Base-by-base conservation (phyloP, 2,329 filamentous ascomycete species). In the Xylaria hypoxylon region DNA sequence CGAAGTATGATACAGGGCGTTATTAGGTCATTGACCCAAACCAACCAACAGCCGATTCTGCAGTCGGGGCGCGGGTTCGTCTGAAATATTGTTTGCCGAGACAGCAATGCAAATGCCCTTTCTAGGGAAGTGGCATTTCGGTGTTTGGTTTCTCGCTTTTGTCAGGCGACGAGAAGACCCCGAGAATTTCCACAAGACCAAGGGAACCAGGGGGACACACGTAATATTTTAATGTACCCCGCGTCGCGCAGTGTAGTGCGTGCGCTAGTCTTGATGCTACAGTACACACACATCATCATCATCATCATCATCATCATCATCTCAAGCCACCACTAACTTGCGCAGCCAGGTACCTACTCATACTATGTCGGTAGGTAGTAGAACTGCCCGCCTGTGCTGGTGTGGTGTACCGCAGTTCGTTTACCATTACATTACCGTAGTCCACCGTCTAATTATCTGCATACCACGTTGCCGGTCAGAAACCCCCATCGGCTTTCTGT, bases 401-500 rank as follows among this genome's bases (percentile, higher is more conserved):
- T 55, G 35, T 44, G 57, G 28, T 53, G 52, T 52, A 62, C 42
- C n/a, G 38, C 63, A 51, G 57, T 61, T 52, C 26, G 24, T 60
- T 19, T 58, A 52, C 35, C n/a, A 38, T 28, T 42, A 15, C 26
- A 52, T 28, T 55, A 38, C 51, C 51, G 19, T 53, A 26, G 51
- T 17, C 35, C 33, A 28, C 22, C 35, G 52, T 33, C 48, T 38
- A 51, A 55, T 60, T 44, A 56, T 56, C 56, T 53, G 48, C 55
- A 52, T 51, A 19, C 45, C 33, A 38, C 22, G 59, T 56, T 51
- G 48, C 62, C 26, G 33, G 52, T 7, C 19, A 45, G 35, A 48
- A 62, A 35, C 15, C 35, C 45, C 48, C 47, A 10, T 45, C 65
- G 65, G 56, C 55, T 64, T 67, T 38, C 56, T 64, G 8, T 52